phyloP scores from a whole-genome alignment of 305 asterid species.

The Fraxinus velutina region DNA sequence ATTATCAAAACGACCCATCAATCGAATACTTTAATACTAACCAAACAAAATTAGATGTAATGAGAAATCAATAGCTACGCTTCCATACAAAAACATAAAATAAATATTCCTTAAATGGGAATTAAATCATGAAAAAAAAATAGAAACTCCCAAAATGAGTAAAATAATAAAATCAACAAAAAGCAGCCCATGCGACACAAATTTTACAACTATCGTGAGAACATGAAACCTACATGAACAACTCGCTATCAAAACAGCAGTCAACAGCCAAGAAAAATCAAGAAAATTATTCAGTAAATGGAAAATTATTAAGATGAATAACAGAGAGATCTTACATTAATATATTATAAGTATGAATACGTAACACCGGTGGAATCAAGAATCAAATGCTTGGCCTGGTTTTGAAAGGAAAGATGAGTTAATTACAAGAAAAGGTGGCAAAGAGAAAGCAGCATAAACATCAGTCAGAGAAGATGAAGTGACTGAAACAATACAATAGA shows the following conservation, averaged over 20 bases:
- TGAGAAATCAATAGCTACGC: neutral
- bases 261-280: neutral
- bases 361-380: slow-evolving; percentile 18
- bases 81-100: neutral
- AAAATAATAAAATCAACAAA: neutral
- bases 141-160: neutral
- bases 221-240: slow-evolving; percentile 13
- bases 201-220: neutral
- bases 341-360: slow-evolving; percentile 11
- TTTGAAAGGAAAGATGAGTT: slow-evolving; percentile 16
- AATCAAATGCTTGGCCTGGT: slow-evolving; percentile 18
- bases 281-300: slow-evolving; percentile 8
- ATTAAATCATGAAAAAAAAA: neutral
- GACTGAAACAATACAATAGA: slow-evolving; percentile 27
- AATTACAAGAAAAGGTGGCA: slow-evolving; percentile 46
- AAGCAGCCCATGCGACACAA: neutral
- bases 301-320: slow-evolving; percentile 9
- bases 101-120: neutral
- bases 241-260: slow-evolving; percentile 12
- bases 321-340: slow-evolving; percentile 38
- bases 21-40: neutral
- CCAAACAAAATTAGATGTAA: neutral
- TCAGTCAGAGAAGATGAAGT: neutral
- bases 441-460: slow-evolving; percentile 33
- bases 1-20: neutral